Conservation (phyloP, 1,284 basidiomycete species). For the Malassezia arunalokei region DNA sequence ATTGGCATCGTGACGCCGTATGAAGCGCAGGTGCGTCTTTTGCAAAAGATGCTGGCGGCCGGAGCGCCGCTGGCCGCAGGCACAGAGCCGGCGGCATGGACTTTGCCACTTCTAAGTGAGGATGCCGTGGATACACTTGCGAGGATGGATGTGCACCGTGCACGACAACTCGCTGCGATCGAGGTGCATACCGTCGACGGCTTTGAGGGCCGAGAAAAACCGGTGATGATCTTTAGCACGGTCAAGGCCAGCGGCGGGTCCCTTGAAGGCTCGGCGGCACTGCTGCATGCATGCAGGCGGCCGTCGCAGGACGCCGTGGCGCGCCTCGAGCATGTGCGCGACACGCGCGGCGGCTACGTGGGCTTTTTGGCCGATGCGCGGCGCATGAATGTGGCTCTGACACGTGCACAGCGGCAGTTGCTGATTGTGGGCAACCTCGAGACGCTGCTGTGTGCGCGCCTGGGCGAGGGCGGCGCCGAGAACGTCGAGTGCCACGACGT, state of each 20-base stretch:
- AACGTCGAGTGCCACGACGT: constrained; percentile 26
- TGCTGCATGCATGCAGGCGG: constrained; percentile 32
- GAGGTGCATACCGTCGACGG: constrained; percentile 90
- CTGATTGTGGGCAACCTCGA: constrained; percentile 71
- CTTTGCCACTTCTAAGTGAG: constrained; percentile 5
- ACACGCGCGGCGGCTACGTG: constrained; percentile 55
- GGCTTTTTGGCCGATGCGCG: constrained; percentile 89
- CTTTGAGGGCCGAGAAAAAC: constrained; percentile 91
- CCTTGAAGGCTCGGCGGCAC: constrained; percentile 58
- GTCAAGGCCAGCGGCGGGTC: constrained; percentile 55
- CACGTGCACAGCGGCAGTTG: constrained; percentile 76
- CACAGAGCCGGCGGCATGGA: not conserved
- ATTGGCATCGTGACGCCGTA: constrained; percentile 44
- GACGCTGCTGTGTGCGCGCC: constrained; percentile 56
- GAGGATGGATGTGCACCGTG: constrained; percentile 3
- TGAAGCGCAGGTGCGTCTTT: constrained; percentile 29
- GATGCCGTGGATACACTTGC: constrained; percentile 9
- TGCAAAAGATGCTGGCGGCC: constrained; percentile 26
- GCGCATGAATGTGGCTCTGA: constrained; percentile 90
- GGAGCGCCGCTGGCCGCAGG: not conserved
- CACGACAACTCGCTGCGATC: constrained; percentile 49
- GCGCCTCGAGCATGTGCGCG: constrained; percentile 4
- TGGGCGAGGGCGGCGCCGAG: constrained; percentile 11
- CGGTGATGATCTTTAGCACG: constrained; percentile 82
- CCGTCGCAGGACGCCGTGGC: not conserved